phyloP scores from a whole-genome alignment of 371 early-diverging fungal genomes.

The Lichtheimia hyalospora region DNA sequence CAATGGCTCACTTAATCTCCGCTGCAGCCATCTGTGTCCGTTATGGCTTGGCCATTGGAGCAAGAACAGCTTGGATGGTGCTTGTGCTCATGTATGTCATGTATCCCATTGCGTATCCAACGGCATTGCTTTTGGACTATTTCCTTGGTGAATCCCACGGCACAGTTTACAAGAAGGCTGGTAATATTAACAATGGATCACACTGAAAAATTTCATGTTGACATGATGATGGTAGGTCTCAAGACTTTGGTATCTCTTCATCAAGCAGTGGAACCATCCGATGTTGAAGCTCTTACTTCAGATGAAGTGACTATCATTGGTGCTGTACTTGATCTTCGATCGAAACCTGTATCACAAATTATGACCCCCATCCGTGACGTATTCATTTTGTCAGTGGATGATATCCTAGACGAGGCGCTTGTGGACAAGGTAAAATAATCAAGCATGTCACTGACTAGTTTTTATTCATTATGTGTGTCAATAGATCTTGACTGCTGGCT shows the following conservation, averaged over 20 bases:
- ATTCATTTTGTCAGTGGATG: conserved; percentile 74
- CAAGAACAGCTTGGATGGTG: conserved; percentile 59
- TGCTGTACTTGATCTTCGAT: conserved; percentile 87
- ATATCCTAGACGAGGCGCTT: conserved; percentile 63
- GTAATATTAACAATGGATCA: conserved; percentile 23
- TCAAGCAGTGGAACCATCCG: conserved; percentile 61
- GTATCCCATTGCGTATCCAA: conserved; percentile 81
- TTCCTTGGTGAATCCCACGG: conserved; percentile 82
- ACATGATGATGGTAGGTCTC: conserved; percentile 51
- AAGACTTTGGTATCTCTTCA: conserved; percentile 92
- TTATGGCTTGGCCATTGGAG: conserved; percentile 81
- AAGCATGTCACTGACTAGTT: neutral
- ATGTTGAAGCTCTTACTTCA: conserved; percentile 77
- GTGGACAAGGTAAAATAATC: conserved; percentile 51
- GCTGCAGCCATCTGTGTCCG: conserved; percentile 49
- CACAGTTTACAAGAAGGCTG: conserved; percentile 77
- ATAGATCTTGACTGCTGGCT: conserved; percentile 81
- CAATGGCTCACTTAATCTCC: conserved; percentile 36
- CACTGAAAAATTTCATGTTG: too few species aligned
- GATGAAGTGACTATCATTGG: conserved; percentile 88
- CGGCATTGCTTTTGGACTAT: conserved; percentile 73
- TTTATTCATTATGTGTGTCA: neutral
- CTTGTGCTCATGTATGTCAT: conserved; percentile 68
- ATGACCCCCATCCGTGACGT: conserved; percentile 90
- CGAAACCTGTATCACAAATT: conserved; percentile 77